Evolutionary conservation across 140 eudicot genomes (phyloP).

Genomic region (Cichorium intybus): DNA sequence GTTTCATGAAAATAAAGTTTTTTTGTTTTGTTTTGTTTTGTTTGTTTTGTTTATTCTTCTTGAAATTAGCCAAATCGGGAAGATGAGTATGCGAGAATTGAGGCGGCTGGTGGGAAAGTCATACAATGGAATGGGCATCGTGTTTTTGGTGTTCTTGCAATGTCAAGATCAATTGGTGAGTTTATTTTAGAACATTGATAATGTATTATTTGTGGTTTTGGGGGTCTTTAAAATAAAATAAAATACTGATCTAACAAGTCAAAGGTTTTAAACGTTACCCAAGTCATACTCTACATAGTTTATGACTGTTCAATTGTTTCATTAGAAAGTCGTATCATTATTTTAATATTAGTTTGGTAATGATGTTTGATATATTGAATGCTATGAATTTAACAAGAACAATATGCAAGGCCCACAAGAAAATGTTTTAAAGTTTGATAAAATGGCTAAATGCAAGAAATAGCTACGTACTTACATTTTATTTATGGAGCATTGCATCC

Average conservation of each 20-base stretch:
- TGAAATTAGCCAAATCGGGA: conserved; percentile 63
- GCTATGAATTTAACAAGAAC: neutral
- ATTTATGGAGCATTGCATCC: neutral
- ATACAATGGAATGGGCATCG: conserved; percentile 97
- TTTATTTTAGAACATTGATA: neutral
- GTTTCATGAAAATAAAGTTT: neutral
- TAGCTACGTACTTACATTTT: neutral
- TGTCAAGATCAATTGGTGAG: conserved; percentile 95
- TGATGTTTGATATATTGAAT: neutral
- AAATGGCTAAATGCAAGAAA: neutral
- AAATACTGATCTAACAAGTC: too few relatives aligned
- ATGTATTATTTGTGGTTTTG: too few relatives aligned
- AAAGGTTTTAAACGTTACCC: too few relatives aligned
- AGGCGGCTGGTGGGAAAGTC: conserved; percentile 83
- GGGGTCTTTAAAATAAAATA: too few relatives aligned
- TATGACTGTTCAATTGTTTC: neutral
- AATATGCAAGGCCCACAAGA: too few relatives aligned
- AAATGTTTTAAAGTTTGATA: too few relatives aligned
- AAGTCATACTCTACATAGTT: neutral
- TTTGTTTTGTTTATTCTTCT: neutral
- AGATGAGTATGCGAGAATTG: conserved; percentile 89
- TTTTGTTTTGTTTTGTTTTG: neutral
- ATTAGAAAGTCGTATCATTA: neutral
- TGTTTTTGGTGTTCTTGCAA: conserved; percentile 95
- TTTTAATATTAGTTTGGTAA: neutral